A percentile compares a stretch with the other conserved stretches of the same genome.
Evolutionary conservation across 345 rosid genomes (phyloP).

Genomic region (Eucalyptus polyanthemos): DNA sequence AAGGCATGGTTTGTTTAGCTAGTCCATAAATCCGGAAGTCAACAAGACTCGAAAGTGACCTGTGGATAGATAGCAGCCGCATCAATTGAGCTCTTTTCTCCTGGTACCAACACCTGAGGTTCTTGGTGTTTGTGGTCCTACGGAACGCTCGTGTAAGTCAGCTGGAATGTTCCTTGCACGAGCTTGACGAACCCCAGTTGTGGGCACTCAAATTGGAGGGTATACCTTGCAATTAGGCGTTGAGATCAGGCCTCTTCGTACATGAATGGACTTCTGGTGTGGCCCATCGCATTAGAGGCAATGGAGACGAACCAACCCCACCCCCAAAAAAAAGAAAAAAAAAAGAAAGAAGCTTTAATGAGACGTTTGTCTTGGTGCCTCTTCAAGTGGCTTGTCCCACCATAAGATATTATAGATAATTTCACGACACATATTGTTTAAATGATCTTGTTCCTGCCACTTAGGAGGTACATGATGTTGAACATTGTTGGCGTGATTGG

Average conservation of each 20-base stretch:
- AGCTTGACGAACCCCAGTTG: neutral
- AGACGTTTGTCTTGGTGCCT: neutral
- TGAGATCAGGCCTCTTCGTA: neutral
- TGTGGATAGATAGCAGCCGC: neutral
- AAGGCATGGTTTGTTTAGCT: neutral
- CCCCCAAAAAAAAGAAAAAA: too few species aligned
- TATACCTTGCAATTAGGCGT: neutral
- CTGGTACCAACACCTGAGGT: neutral
- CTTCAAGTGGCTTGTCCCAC: neutral
- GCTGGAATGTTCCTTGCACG: neutral
- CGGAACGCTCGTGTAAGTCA: neutral
- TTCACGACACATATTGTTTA: neutral
- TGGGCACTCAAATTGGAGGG: neutral
- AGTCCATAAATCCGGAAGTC: neutral
- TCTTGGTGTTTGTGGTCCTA: neutral
- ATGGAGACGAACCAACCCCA: too few species aligned
- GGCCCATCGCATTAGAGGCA: neutral
- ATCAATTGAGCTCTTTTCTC: neutral
- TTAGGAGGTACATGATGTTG: neutral
- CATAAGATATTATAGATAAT: neutral
- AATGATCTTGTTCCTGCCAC: neutral
- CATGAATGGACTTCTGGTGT: neutral
- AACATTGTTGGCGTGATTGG: neutral
- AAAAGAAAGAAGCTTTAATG: neutral
- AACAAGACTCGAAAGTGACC: neutral